Percentiles rank a stretch among this genome's conserved stretches.
Conservation (phyloP, 768 basidiomycete species). For the Coprinopsis sp. region DNA sequence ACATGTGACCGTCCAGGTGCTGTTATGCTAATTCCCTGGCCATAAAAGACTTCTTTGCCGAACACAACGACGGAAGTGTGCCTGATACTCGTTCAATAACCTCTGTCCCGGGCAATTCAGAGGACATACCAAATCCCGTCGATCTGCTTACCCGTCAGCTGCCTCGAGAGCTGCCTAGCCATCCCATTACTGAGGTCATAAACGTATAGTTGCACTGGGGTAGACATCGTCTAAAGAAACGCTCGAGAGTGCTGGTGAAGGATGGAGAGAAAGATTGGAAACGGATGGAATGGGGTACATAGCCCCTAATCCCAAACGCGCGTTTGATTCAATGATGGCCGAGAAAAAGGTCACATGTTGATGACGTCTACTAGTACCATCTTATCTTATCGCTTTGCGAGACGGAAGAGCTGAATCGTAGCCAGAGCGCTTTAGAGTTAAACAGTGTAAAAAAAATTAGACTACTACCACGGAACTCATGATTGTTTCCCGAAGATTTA, state of each 20-base stretch:
- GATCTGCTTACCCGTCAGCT: constrained; percentile 84
- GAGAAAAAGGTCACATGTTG: too few species aligned
- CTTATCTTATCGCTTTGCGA: too few species aligned
- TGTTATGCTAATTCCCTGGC: constrained; percentile 74
- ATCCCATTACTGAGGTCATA: constrained; percentile 91
- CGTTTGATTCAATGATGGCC: too few species aligned
- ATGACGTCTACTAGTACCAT: too few species aligned
- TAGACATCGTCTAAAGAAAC: constrained; percentile 21
- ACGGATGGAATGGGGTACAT: too few species aligned
- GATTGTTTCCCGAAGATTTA: too few species aligned
- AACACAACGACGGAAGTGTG: constrained; percentile 91
- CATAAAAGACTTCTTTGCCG: constrained; percentile 85
- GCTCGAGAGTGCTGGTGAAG: neutral
- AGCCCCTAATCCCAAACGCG: too few species aligned
- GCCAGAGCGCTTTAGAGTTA: too few species aligned
- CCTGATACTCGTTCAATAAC: constrained; percentile 31
- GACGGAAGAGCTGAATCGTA: too few species aligned
- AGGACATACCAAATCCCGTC: constrained; percentile 81
- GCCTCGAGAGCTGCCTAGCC: constrained; percentile 70
- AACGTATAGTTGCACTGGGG: constrained; percentile 75
- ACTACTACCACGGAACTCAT: too few species aligned
- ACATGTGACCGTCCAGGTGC: constrained; percentile 81
- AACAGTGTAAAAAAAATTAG: too few species aligned
- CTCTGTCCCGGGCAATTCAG: neutral
- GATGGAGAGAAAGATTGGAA: too few species aligned